Base-by-base conservation (phyloP, 345 rosid species). In the Conringia planisiliqua region DNA sequence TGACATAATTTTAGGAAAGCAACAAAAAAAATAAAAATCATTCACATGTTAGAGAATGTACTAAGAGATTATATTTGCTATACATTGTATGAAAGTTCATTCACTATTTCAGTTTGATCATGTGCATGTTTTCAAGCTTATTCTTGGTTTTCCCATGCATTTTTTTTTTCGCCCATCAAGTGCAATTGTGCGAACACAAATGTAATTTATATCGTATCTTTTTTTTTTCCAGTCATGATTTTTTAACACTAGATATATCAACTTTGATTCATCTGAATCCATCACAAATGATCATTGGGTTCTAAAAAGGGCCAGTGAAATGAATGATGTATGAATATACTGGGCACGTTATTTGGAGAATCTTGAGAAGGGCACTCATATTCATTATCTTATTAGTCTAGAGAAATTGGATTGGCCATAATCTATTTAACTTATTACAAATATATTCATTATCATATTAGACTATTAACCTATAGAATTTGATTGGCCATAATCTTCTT, bases 321-420 rank as follows among this genome's bases (percentile, higher is more conserved):
- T 66, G 40, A 24, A 44, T 56, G 58, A 56, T 74, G 12, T 44
- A 22, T 24, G 24, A 55, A 35, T 73, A 18, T 4, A n/a, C 52
- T 27, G 9, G n/a, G 13, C 39, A 43, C 13, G 50, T 17, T 36
- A 48, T 50, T 8, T 52, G n/a, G 60, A 74, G 66, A 66, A 57
- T 74, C 72, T 74, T 72, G 78, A 74, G 50, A 62, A 68, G n/a
- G 40, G 14, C 51, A 27, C n/a, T n/a, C 50, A 65, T 32, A 56
- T 3, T 32, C 13, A 63, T 10, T 63, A 56, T 33, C 65, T 35
- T 33, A 73, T 33, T 43, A 44, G 27, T 12, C 63, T 73, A 10
- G 7, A 42, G 10, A 63, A 40, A 52, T 40, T 55, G 42, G 10
- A 27, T 13, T 62, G 68, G 48, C 61, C 30, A 33, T n/a, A 59